A percentile compares a stretch with the other conserved stretches of the same genome.
Conservation (phyloP, 257 asterid genomes). For the Solanum neorickii region DNA sequence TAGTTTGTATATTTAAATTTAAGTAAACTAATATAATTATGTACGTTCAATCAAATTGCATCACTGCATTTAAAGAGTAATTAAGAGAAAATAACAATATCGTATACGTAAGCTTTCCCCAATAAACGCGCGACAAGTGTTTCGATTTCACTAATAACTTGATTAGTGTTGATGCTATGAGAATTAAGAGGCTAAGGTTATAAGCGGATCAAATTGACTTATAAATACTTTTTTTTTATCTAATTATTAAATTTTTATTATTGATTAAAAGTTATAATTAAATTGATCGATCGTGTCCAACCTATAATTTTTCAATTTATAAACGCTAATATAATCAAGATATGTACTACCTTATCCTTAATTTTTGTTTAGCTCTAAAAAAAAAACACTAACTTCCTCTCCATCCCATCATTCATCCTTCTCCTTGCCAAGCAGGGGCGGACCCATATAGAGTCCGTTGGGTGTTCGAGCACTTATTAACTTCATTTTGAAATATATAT, state of each 20-base stretch:
- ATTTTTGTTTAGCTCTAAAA: not conserved
- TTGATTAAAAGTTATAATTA: no score
- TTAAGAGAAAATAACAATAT: not conserved
- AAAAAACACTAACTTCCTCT: not conserved
- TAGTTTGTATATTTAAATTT: not conserved
- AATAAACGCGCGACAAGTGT: not conserved
- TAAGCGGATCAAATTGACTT: not conserved
- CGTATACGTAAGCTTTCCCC: not conserved
- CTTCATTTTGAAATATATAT: no score
- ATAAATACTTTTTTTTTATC: no score
- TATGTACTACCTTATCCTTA: not conserved
- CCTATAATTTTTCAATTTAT: not conserved
- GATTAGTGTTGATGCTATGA: not conserved
- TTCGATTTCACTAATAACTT: not conserved
- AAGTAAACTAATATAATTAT: not conserved
- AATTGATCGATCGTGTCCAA: not conserved
- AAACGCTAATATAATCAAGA: not conserved
- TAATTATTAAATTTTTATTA: no score
- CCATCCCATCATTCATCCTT: not conserved
- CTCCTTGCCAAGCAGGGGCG: not conserved
- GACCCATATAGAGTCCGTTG: no score
- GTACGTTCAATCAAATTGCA: not conserved
- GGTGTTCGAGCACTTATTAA: no score
- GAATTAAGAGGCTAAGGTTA: not conserved
- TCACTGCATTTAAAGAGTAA: not conserved